These are phyloP conservation scores for Fusarium newnesense DNA, from an alignment of 2,329 filamentous ascomycete species.

Conservation along the genomic window DNA sequence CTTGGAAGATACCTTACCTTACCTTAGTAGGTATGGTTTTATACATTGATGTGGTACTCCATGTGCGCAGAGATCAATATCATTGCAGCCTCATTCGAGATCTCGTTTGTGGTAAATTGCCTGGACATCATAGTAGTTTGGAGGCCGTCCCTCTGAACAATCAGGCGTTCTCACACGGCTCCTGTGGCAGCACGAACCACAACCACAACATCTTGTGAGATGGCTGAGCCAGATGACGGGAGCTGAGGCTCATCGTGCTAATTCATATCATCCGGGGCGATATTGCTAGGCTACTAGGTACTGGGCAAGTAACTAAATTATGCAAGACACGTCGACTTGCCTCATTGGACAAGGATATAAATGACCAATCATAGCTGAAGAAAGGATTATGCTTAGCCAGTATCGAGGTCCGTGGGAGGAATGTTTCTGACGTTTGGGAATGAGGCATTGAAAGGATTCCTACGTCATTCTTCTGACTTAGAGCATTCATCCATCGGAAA, in stretches of 20 bases:
- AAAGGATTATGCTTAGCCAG: neutral
- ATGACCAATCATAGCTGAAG: conserved; percentile 1
- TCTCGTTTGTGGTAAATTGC: neutral
- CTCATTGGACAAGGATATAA: conserved; percentile 1
- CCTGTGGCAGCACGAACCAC: neutral
- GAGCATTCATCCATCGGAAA: neutral
- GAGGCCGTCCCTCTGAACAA: neutral
- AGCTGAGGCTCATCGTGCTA: neutral
- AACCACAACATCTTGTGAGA: neutral
- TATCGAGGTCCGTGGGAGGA: neutral
- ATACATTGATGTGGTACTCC: neutral
- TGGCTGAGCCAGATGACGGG: neutral
- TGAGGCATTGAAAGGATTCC: neutral
- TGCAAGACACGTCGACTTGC: conserved; percentile 46
- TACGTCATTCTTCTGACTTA: neutral
- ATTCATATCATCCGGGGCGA: neutral
- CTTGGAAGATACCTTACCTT: neutral
- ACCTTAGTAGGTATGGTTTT: neutral
- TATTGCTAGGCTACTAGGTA: conserved; percentile 12
- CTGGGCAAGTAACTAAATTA: conserved; percentile 1
- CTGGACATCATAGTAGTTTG: neutral
- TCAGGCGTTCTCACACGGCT: neutral
- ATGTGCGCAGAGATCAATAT: neutral
- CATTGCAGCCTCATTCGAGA: neutral
- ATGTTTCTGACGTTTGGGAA: neutral